Base-by-base conservation (phyloP, 2,329 filamentous ascomycete genomes). In the Capronia epimyces region DNA sequence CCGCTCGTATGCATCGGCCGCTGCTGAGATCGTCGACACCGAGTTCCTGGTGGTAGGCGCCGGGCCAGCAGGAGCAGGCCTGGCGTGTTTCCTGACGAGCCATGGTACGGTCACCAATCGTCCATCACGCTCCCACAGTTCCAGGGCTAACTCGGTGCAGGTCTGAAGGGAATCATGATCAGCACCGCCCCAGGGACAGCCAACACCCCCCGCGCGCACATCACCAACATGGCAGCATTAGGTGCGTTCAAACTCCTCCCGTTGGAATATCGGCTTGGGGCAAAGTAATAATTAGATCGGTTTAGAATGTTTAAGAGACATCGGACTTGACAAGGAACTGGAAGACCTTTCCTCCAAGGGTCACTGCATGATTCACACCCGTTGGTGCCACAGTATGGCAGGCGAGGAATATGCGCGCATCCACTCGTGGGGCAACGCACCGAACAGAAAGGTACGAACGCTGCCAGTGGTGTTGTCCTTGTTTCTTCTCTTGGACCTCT, bases 21-120 rank as follows among this genome's bases (percentile, higher is more conserved):
- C n/a, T 29, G 34, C 24, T 3, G 25, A 31, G 3, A 36, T 24
- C 3, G n/a, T 46, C 10, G 43, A 46, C 6, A 21, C 27, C 16
- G 45, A 47, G 10, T 15, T 27, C 22, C 36, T 47, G 29, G 42
- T 53, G 9, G 51, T 78, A 15, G 72, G 77, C 10, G 66, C 74
- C 24, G 78, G 78, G 0, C 78, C 77, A 3, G 75, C 78, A 0
- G 78, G 78, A 2, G 76, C 74, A 5, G 67, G 74, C 1, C 41
- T 52, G 24, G 45, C 44, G n/a, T 42, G 49, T 15, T 47, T 44
- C 41, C 46, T 53, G 18, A 65, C 68, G 2, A 67, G 68, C 4
- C 65, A 78, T 66, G 73, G 75, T 73, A 62, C 21, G 43, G 16
- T 27, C 21, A 42, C 15, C 21, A 47, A n/a, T 27, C 21, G 43